These are phyloP conservation scores for Mycena rosella DNA, from an alignment of 768 basidiomycete species.

Conservation along the genomic window DNA sequence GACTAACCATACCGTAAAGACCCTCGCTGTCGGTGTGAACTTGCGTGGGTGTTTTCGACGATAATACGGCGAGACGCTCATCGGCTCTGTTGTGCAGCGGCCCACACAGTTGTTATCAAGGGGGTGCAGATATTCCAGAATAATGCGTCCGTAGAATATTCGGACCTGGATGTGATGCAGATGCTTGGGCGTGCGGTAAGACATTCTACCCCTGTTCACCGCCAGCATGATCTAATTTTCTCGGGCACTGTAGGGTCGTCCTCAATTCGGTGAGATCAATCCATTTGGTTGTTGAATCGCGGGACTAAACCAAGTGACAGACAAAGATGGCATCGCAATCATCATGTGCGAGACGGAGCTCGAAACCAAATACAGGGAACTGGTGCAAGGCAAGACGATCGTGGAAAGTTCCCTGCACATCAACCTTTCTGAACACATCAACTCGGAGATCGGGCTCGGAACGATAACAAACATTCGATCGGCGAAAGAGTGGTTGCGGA, in stretches of 20 bases:
- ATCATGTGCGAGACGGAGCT: conserved; percentile 85
- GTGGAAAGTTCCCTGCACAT: conserved; percentile 90
- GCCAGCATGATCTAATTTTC: background rate
- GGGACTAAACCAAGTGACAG: conserved; percentile 50
- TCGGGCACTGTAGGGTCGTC: conserved; percentile 75
- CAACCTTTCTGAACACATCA: conserved; percentile 91
- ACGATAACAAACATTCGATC: conserved; percentile 79
- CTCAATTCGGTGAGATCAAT: conserved; percentile 83
- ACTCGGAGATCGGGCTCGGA: conserved; percentile 91
- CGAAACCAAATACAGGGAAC: conserved; percentile 76
- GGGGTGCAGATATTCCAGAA: conserved; percentile 88
- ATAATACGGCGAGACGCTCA: background rate
- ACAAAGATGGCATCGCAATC: conserved; percentile 85
- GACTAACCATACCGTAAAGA: conserved; percentile 61
- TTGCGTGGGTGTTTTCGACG: conserved; percentile 69
- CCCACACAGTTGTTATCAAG: conserved; percentile 93
- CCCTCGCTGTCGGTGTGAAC: conserved; percentile 96
- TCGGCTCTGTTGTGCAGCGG: conserved; percentile 63
- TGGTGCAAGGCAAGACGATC: conserved; percentile 78
- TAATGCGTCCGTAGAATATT: conserved; percentile 80
- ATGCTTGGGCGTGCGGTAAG: conserved; percentile 95
- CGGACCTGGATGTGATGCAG: conserved; percentile 93
- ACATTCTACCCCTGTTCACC: background rate
- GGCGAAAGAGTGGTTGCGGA: conserved; percentile 87
- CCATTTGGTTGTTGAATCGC: too few relatives aligned